Percentiles rank a stretch among this genome's conserved stretches.
Evolutionary conservation across 1,284 basidiomycete genomes (phyloP).

Genomic region (Melanopsichium pennsylvanicum): DNA sequence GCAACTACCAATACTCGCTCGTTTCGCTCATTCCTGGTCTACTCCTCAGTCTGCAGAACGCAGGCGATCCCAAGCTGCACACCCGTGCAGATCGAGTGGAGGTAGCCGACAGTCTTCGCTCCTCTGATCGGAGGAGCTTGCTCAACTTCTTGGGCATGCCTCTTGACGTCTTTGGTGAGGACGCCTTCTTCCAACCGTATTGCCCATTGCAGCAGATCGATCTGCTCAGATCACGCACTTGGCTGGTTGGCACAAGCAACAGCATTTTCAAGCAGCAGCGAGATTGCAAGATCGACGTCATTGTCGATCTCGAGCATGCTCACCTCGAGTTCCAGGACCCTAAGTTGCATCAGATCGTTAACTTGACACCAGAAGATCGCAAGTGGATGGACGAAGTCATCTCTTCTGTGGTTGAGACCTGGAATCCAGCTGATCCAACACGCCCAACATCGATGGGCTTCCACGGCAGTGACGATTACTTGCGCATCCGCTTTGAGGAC

Average conservation of each 20-base stretch:
- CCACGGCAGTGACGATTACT: constrained; percentile 63
- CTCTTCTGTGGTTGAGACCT: constrained; percentile 55
- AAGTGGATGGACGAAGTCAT: constrained; percentile 86
- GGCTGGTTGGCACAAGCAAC: constrained; percentile 89
- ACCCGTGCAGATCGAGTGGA: constrained; percentile 14
- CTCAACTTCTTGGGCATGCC: constrained; percentile 90
- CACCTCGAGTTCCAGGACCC: constrained; percentile 71
- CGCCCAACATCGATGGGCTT: constrained; percentile 62
- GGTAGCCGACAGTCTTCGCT: constrained; percentile 74
- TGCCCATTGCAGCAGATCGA: constrained; percentile 95
- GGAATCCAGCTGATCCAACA: constrained; percentile 60
- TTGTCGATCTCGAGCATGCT: constrained; percentile 75
- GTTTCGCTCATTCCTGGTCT: constrained; percentile 71
- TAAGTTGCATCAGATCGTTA: constrained; percentile 77
- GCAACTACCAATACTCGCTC: constrained; percentile 96
- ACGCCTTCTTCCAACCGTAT: constrained; percentile 97
- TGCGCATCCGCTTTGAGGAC: constrained; percentile 59
- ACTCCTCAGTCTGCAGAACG: constrained; percentile 86
- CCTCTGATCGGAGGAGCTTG: constrained; percentile 89
- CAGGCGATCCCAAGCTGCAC: constrained; percentile 86
- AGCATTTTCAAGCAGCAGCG: constrained; percentile 92
- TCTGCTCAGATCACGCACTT: constrained; percentile 79
- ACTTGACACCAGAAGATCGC: constrained; percentile 87
- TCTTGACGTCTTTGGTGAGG: constrained; percentile 73
- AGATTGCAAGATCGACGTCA: constrained; percentile 80